phyloP scores from a whole-genome alignment of 805 yeast species.

The Candida boleticola region DNA sequence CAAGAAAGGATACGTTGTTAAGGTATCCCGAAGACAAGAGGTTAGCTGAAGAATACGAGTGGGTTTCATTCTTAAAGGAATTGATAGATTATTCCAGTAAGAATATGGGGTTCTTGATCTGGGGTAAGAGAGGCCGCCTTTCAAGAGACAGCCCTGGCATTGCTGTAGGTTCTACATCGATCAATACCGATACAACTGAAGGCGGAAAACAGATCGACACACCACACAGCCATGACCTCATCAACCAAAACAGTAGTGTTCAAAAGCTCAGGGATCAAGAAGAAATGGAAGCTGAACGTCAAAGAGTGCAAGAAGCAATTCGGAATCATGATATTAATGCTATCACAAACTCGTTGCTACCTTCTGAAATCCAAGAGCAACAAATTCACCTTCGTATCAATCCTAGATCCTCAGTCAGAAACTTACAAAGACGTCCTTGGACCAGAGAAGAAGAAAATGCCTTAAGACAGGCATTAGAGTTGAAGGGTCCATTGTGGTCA shows the following conservation, averaged over 20 bases:
- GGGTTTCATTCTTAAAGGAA: conserved; percentile 81
- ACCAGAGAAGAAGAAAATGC: conserved; percentile 86
- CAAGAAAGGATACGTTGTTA: conserved; percentile 63
- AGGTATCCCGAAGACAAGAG: conserved; percentile 46
- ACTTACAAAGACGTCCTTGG: conserved; percentile 67
- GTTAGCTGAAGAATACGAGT: conserved; percentile 72
- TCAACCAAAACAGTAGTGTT: conserved; percentile 6
- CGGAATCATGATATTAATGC: conserved; percentile 22
- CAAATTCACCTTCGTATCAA: conserved; percentile 40
- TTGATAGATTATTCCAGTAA: conserved; percentile 74
- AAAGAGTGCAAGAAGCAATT: conserved; percentile 6
- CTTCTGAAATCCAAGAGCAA: conserved; percentile 43
- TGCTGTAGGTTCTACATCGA: not conserved
- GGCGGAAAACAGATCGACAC: conserved; percentile 9
- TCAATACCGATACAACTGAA: conserved; percentile 5
- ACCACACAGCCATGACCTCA: conserved; percentile 22
- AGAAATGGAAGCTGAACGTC: conserved; percentile 5
- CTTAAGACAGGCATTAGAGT: conserved; percentile 71
- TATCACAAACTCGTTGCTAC: conserved; percentile 32
- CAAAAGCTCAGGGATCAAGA: conserved; percentile 5
- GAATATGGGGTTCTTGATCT: conserved; percentile 66
- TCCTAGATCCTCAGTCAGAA: conserved; percentile 25
- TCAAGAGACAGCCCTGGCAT: conserved; percentile 7
- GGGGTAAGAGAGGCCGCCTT: conserved; percentile 54
- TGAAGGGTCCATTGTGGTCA: conserved; percentile 92